Percentiles rank a stretch among this genome's conserved stretches.
phyloP scores from a whole-genome alignment of 129 eudicot genomes.

The Escallonia herrerae region DNA sequence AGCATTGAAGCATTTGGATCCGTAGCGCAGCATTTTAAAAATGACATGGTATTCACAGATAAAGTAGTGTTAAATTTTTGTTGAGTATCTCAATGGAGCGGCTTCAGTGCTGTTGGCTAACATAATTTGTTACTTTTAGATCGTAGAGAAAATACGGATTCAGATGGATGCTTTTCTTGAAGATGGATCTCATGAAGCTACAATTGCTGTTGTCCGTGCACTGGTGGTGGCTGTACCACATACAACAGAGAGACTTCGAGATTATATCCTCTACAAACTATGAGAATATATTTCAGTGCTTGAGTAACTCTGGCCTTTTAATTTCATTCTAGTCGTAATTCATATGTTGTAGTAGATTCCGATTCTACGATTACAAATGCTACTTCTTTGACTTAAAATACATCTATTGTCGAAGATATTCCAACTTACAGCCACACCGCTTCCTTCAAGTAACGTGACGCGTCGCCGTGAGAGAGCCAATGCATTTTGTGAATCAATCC shows the following conservation, averaged over 20 bases:
- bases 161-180: conserved; percentile 99
- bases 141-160: conserved; percentile 92
- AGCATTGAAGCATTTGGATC: conserved; percentile 97
- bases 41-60: conserved; percentile 45
- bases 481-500: conserved; percentile 86
- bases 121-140: conserved; percentile 30
- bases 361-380: neutral
- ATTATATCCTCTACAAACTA: conserved; percentile 64
- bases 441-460: conserved; percentile 58
- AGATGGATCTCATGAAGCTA: conserved; percentile 97
- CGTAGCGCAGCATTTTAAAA: conserved; percentile 90
- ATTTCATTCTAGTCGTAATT: neutral
- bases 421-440: conserved; percentile 50
- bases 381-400: conserved; percentile 53
- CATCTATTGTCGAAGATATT: conserved; percentile 90
- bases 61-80: neutral
- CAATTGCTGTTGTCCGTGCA: conserved; percentile 80
- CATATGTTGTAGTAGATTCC: neutral
- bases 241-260: conserved; percentile 80
- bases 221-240: conserved; percentile 87
- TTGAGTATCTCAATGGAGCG: neutral
- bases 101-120: conserved; percentile 6
- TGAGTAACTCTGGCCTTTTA: neutral
- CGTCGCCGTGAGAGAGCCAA: conserved; percentile 88
- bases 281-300: conserved; percentile 1